A percentile compares a stretch with the other conserved stretches of the same genome.
Evolutionary conservation across 768 basidiomycete genomes (phyloP).

Genomic region (Lentinula boryana): DNA sequence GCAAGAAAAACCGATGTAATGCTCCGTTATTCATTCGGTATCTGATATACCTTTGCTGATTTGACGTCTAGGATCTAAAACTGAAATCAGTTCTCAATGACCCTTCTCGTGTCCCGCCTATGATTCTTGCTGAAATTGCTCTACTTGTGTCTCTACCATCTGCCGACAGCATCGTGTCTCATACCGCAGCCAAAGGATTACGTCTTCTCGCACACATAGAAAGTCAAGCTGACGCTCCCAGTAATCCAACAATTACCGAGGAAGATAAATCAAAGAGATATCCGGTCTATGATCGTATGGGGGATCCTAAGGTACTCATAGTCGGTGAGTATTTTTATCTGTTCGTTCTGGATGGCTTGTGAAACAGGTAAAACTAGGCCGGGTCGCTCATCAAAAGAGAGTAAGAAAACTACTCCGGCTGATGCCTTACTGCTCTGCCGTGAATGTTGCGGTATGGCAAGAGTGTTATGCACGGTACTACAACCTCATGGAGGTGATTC

Average conservation of each 20-base stretch:
- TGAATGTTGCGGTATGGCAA: constrained; percentile 77
- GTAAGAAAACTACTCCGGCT: constrained; percentile 65
- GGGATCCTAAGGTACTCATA: constrained; percentile 65
- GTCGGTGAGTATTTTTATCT: constrained; percentile 46
- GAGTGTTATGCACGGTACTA: constrained; percentile 79
- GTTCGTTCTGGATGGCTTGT: neutral
- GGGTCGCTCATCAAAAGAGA: constrained; percentile 75
- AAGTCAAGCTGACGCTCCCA: constrained; percentile 51
- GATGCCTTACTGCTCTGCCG: constrained; percentile 55
- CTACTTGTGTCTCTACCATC: constrained; percentile 70
- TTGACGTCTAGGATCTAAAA: constrained; percentile 3
- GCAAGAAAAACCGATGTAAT: constrained; percentile 40
- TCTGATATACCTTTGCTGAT: neutral
- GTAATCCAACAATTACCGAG: constrained; percentile 42
- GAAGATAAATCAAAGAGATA: constrained; percentile 65
- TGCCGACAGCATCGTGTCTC: constrained; percentile 58
- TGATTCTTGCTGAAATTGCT: constrained; percentile 66
- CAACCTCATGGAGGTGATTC: constrained; percentile 52
- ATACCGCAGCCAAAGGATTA: constrained; percentile 62
- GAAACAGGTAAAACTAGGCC: constrained; percentile 39
- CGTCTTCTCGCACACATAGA: constrained; percentile 66
- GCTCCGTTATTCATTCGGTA: neutral
- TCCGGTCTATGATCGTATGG: constrained; percentile 72
- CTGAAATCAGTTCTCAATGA: constrained; percentile 42
- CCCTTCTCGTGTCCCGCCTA: constrained; percentile 50